These are phyloP conservation scores for Plasmodium chabaudi DNA, from an alignment of 169 alveolate species.

Conservation along the genomic window DNA sequence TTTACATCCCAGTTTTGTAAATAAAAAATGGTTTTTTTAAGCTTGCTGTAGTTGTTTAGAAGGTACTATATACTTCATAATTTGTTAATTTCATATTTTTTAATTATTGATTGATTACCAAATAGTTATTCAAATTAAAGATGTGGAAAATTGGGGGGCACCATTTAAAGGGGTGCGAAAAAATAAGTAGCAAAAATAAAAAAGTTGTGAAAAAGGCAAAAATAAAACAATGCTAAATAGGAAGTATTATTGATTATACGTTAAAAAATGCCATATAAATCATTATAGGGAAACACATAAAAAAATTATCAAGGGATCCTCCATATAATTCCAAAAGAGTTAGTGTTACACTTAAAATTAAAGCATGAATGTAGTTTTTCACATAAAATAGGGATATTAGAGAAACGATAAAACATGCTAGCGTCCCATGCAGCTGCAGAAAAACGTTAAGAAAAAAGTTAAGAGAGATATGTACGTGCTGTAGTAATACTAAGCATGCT, in stretches of 20 bases:
- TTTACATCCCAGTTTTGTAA: no score
- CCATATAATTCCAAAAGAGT: conserved; percentile 50
- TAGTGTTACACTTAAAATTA: conserved; percentile 20
- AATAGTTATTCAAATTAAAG: no score
- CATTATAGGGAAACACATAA: conserved; percentile 64
- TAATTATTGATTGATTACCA: no score
- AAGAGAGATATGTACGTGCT: background rate
- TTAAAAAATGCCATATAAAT: conserved; percentile 55
- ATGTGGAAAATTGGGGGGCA: no score
- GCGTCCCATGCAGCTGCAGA: conserved; percentile 53
- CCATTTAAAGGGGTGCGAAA: no score
- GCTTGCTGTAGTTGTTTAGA: no score
- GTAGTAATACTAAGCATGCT: background rate
- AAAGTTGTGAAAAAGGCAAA: background rate
- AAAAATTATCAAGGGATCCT: conserved; percentile 41
- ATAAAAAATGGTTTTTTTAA: no score
- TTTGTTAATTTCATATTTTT: no score
- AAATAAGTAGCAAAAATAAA: background rate
- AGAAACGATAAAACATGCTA: conserved; percentile 49
- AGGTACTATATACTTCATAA: no score
- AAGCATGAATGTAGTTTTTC: conserved; percentile 10
- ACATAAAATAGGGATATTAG: conserved; percentile 41
- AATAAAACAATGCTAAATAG: background rate
- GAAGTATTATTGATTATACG: background rate
- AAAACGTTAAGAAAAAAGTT: background rate